Evolutionary conservation across 179 eudicot genomes (phyloP), one percentile per base, ranked within the genome.

Genomic region (Monotropa hypopitys): DNA sequence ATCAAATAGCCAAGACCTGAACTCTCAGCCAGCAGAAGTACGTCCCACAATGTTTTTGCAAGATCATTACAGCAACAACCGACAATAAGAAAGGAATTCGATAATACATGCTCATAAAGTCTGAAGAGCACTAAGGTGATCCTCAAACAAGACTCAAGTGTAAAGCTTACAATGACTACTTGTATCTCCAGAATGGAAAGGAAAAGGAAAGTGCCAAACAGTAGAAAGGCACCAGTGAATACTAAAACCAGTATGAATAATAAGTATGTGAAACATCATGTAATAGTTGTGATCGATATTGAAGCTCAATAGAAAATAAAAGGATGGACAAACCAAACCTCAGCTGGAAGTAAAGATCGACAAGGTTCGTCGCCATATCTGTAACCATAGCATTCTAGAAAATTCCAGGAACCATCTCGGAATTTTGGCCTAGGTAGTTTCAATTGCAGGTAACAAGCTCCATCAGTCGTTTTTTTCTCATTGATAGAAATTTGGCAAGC

Each of bases 271-370:
- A 32, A 47, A 47, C n/a, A 71, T 7, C 20, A 47, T 30, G 4
- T 15, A 9, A 8, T 8, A 51, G 9, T 30, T 18, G 2, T 23
- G 16, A 16, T 10, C 20, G 13, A 45, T 26, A 16, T 18, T 38
- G 32, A 51, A 62, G 72, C 30, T 63, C 35, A 79, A 45, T 33
- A 32, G 1, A 38, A 63, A 47, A 50, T 50, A 7, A 51, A 18
- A 72, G 11, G n/a, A 30, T 3, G 53, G 61, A 16, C 18, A 66
- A 78, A 71, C 30, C 86, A 76, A 81, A 95, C 99, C 99, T 95
- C 99, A 47, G 87, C 84, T 67, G 98, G 88, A 81, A 95, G 99
- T 84, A 95, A 85, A 15, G 91, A 84, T 68, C 99, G 88, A 70
- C 86, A 78, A 78, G 51, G 50, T 56, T 79, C 85, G 70, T 89